Evolutionary conservation across 441 rosid species (phyloP), one percentile per base, ranked within the genome.

Genomic region (Geranium incanum): DNA sequence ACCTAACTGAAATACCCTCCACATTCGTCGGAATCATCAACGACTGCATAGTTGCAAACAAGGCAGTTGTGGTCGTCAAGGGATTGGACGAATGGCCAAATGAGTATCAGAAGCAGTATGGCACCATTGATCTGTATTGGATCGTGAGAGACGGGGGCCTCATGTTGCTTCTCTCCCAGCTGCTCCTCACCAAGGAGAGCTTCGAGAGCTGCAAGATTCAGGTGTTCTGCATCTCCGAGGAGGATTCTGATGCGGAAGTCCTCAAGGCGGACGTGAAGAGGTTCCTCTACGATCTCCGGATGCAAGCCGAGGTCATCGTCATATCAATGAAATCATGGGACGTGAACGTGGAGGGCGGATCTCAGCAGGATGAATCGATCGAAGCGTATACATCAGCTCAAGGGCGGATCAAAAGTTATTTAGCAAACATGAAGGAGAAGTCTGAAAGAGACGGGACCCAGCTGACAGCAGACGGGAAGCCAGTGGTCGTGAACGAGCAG

Each of bases 41-140:
- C 28, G 99, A 95, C 83, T 95, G 97, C 81, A 88, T 95, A 4
- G 97, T 92, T 48, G 99, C 99, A 59, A 92, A 95, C 87, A 95
- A 92, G 83, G 98, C 98, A 0, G 99, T 92, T 55, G 99, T 95
- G 69, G 92, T 95, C 67, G 89, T 92, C 72, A 95, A 95, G 84
- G 99, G 99, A 72, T 90, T 95, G 65, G 99, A 95, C 74, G 99
- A 95, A 72, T 92, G 99, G 99, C 99, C 99, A 3, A 95, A 95
- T 41, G 96, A 88, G 86, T 95, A 95, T 75, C 99, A 95, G 72
- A 85, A 82, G 81, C 99, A 95, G 82, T 95, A 86, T 21, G 99
- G 98, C 43, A 95, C 96, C 4, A 92, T 95, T 63, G 99, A 95
- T 82, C 81, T 95, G 82, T 95, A 95, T 82, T 95, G 97, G 99